Evolutionary conservation across 192 early-diverging fungal genomes (phyloP).

Genomic region (Podila horticola): DNA sequence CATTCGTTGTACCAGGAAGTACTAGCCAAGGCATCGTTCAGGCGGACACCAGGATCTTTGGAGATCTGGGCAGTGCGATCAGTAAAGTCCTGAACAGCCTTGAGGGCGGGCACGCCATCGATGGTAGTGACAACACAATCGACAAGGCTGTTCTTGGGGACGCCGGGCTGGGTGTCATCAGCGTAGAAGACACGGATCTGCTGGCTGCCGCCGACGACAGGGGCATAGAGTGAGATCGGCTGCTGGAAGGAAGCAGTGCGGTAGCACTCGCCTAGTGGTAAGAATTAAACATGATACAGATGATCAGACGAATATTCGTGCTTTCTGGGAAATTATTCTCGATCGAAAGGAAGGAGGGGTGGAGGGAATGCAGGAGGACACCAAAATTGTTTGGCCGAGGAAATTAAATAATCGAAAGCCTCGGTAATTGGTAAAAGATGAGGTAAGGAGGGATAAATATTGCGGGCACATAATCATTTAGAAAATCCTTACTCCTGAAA

Average conservation of each 20-base stretch:
- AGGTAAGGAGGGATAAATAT: background rate
- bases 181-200: slow-evolving; percentile 41
- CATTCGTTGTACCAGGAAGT: slow-evolving; percentile 50
- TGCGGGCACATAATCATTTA: background rate
- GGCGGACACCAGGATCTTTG: slow-evolving; percentile 55
- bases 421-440: background rate
- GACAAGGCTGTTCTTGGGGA: slow-evolving; percentile 29
- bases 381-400: no score
- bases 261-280: slow-evolving; percentile 28
- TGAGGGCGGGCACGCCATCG: slow-evolving; percentile 46
- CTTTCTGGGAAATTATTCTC: background rate
- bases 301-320: background rate
- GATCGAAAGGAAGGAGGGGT: background rate
- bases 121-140: slow-evolving; percentile 45
- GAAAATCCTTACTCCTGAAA: slow-evolving; percentile 33
- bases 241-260: slow-evolving; percentile 28
- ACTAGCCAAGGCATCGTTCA: slow-evolving; percentile 50
- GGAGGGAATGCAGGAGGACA: background rate
- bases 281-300: background rate
- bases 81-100: slow-evolving; percentile 38
- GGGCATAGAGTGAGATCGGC: slow-evolving; percentile 45
- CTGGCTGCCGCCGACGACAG: slow-evolving; percentile 30
- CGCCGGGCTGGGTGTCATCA: slow-evolving; percentile 29
- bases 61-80: slow-evolving; percentile 49
- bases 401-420: background rate